Base-by-base conservation (phyloP, 805 yeast genomes). In the Ogataea zsoltii region DNA sequence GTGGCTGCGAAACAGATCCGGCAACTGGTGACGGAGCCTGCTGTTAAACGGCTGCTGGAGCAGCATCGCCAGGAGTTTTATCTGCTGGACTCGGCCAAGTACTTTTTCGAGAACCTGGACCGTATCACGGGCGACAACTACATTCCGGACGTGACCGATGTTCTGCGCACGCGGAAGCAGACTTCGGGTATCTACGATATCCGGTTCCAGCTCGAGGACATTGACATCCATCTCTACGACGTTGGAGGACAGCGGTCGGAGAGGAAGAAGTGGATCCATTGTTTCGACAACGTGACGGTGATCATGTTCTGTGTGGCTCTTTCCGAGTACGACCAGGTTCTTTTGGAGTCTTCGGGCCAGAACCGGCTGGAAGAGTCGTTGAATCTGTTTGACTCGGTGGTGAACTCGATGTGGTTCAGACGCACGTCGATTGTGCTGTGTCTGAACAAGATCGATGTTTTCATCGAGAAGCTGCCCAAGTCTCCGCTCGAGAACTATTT, bases 231-330 rank as follows among this genome's bases (percentile, higher is more conserved):
- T 56, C 72, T 85, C 56, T 82, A 72, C 60, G 97, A 91, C 65
- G 97, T 91, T 38, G 97, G 97, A 51, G 97, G 97, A 1, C 99
- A 94, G 67, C 75, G 99, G 57, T 82, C 95, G 3, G 99, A 94
- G 70, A 82, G 99, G 43, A 88, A 87, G 60, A 92, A 94, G 66
- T 94, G 99, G 99, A 90, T 94, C 50, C 95, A 94, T 67, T 88
- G 96, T 61, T 94, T 94, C 58, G 96, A 90, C 65, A 89, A 90
- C 56, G 97, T 91, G 28, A 86, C 96, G 0, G 74, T 87, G 38
- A 85, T 91, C 41, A 88, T 91, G 48, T 91, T 90, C 62, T 90
- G 97, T 65, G 96, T 90, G 17, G 90, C 97, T 0, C 67, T 91
- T 43, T 83, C 92, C 2, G 97, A 91, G 62, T 91, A 91, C 61